Conservation (phyloP, 441 rosid genomes). For the Gossypium schwendimanii region DNA sequence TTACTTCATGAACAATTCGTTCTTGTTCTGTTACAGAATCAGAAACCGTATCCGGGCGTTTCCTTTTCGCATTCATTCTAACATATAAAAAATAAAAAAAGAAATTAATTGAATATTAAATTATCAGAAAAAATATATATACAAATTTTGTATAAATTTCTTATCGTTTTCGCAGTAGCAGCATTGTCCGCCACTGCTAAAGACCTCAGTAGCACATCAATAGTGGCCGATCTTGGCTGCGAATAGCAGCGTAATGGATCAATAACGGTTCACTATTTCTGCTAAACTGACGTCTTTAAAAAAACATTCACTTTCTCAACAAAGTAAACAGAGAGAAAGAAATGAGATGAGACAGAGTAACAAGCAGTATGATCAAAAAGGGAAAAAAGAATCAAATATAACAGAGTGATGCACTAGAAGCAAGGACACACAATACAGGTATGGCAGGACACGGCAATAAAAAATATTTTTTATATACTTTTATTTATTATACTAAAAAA, state of each 20-base stretch:
- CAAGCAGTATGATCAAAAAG: not conserved
- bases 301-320: not conserved
- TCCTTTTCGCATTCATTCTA: not conserved
- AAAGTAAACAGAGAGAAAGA: not conserved
- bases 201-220: not conserved
- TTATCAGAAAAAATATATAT: not conserved
- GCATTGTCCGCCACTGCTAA: not conserved
- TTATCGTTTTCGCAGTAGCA: not conserved
- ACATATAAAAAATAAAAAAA: not conserved
- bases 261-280: not conserved
- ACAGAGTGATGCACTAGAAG: too few relatives aligned
- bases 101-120: not conserved
- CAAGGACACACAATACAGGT: too few relatives aligned
- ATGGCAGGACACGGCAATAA: too few relatives aligned
- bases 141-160: not conserved
- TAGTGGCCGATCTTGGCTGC: not conserved
- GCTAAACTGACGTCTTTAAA: not conserved
- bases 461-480: too few relatives aligned
- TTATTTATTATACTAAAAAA: too few relatives aligned
- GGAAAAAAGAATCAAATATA: too few relatives aligned
- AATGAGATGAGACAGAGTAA: not conserved
- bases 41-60: not conserved
- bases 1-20: not conserved
- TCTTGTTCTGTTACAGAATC: not conserved
- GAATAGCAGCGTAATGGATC: not conserved